phyloP scores from a whole-genome alignment of 352 stramenopile genomes.

The Globisporangium acanthophoron region DNA sequence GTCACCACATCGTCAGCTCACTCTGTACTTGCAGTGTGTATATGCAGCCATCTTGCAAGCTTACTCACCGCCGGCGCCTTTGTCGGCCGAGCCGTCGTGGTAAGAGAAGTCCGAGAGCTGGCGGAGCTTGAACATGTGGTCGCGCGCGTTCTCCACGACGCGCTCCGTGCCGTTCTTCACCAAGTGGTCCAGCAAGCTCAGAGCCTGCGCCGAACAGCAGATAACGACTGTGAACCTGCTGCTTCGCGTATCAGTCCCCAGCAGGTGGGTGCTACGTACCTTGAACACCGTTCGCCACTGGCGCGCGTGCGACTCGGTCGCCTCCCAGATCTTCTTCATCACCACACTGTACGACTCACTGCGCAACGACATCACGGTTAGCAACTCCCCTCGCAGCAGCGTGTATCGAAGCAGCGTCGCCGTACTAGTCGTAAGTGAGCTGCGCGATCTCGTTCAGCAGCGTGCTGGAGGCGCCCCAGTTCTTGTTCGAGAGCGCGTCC shows the following conservation, averaged over 20 bases:
- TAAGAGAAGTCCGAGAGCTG: constrained; percentile 87
- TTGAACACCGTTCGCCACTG: constrained; percentile 98
- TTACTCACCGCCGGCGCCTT: constrained; percentile 64
- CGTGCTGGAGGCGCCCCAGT: constrained; percentile 98
- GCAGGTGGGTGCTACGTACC: constrained; percentile 17
- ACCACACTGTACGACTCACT: constrained; percentile 87
- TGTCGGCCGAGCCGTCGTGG: constrained; percentile 82
- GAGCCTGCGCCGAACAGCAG: constrained; percentile 22
- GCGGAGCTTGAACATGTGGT: constrained; percentile 92
- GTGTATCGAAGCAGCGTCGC: neutral
- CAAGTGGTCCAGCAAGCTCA: constrained; percentile 95
- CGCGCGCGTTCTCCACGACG: constrained; percentile 95
- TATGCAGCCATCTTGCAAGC: neutral
- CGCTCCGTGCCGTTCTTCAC: constrained; percentile 98
- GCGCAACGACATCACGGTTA: neutral
- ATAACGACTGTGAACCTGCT: too few species aligned
- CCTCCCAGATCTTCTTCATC: constrained; percentile 95
- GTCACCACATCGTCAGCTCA: neutral
- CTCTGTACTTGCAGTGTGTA: neutral
- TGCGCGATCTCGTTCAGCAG: constrained; percentile 97
- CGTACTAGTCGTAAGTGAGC: constrained; percentile 95
- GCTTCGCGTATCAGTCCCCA: too few species aligned
- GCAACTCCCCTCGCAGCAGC: neutral
- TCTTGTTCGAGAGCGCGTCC: constrained; percentile 98
- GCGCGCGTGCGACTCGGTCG: constrained; percentile 79